Percentiles rank a stretch among this genome's conserved stretches.
These are phyloP conservation scores for Amoebophrya sp. DNA, from an alignment of 169 alveolate species.

Conservation along the genomic window DNA sequence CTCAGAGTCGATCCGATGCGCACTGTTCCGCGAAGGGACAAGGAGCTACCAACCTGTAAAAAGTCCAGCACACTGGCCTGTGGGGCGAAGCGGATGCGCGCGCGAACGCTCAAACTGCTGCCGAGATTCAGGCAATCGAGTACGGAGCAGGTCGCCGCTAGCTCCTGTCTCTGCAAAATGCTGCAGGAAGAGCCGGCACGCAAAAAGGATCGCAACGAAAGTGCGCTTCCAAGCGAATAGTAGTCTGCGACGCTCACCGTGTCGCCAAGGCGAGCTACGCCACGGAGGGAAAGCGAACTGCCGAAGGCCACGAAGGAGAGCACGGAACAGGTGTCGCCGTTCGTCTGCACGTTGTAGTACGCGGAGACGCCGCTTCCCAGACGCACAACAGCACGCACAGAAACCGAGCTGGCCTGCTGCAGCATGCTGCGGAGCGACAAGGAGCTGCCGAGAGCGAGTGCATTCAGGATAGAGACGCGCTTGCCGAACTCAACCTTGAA, in stretches of 20 bases:
- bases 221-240: background rate
- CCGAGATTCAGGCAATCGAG: background rate
- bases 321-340: background rate
- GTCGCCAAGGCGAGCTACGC: background rate
- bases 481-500: background rate
- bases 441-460: slow-evolving; percentile 16
- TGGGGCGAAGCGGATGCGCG: background rate
- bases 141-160: background rate
- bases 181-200: background rate
- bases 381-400: background rate
- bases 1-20: background rate
- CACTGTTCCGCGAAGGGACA: background rate
- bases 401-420: background rate
- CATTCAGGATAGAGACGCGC: background rate
- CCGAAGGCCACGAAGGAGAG: slow-evolving; percentile 25
- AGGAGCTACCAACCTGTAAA: background rate
- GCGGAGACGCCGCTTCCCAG: slow-evolving; percentile 25
- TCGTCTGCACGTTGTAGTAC: background rate
- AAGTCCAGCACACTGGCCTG: background rate
- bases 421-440: background rate
- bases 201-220: background rate
- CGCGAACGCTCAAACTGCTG: background rate
- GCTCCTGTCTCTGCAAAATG: background rate
- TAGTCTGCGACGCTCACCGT: background rate
- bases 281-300: slow-evolving; percentile 12